Conservation (phyloP, 768 basidiomycete species). For the Astraeus odoratus region DNA sequence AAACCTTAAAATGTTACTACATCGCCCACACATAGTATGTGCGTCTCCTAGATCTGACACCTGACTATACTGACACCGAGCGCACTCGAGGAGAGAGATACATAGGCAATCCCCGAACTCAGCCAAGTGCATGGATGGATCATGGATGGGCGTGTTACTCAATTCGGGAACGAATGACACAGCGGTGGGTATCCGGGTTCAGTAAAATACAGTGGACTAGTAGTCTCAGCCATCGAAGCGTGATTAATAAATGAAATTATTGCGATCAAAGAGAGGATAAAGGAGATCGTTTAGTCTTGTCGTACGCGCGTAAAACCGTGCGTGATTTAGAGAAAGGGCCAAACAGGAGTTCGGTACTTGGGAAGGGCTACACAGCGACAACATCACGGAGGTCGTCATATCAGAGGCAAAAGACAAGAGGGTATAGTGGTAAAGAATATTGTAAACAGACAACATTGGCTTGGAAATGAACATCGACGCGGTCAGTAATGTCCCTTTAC, state of each 20-base stretch:
- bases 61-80: too few relatives aligned
- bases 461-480: background rate
- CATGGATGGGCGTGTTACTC: too few relatives aligned
- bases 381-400: background rate
- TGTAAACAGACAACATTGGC: background rate
- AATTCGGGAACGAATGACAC: background rate
- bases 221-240: background rate
- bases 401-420: background rate
- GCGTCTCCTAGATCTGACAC: too few relatives aligned
- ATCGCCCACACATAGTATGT: too few relatives aligned
- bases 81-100: too few relatives aligned
- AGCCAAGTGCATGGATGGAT: too few relatives aligned
- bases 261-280: background rate
- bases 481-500: background rate
- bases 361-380: background rate
- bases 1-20: background rate
- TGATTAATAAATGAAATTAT: background rate
- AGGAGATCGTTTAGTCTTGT: background rate
- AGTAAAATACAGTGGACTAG: slow-evolving; percentile 1
- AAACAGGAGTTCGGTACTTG: background rate
- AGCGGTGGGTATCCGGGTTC: background rate
- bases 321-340: background rate
- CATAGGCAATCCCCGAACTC: too few relatives aligned
- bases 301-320: background rate
- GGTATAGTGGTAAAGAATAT: background rate